Percentiles rank a stretch among this genome's conserved stretches.
Evolutionary conservation across 2,329 filamentous ascomycete genomes (phyloP).

Genomic region (Epichloe coenophiala): DNA sequence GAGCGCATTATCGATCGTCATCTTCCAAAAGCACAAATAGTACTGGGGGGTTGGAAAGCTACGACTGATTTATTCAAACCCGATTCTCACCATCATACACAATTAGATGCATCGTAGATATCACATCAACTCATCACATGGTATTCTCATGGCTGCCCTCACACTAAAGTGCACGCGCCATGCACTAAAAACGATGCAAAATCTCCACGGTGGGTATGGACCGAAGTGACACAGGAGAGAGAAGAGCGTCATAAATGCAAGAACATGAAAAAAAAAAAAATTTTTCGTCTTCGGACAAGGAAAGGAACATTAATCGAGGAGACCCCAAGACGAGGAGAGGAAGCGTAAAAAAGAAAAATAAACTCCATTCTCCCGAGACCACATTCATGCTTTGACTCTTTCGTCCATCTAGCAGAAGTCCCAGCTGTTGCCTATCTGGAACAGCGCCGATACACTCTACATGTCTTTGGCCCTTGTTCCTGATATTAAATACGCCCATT

Average conservation of each 20-base stretch:
- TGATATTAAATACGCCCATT: not conserved
- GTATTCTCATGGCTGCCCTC: too few species aligned
- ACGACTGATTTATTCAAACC: too few species aligned
- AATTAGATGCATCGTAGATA: too few species aligned
- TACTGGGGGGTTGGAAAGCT: too few species aligned
- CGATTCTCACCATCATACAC: too few species aligned
- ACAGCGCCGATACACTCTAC: not conserved
- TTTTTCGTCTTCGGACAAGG: not conserved
- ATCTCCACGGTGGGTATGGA: not conserved
- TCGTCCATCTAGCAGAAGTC: not conserved
- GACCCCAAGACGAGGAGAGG: not conserved
- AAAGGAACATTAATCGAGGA: not conserved
- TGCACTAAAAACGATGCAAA: too few species aligned
- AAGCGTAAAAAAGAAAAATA: not conserved
- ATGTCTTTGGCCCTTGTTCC: not conserved
- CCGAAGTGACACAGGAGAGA: not conserved
- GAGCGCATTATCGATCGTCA: too few species aligned
- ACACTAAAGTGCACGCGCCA: too few species aligned
- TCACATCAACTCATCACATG: too few species aligned
- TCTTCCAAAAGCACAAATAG: too few species aligned
- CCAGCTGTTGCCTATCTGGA: not conserved
- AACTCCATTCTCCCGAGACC: conserved; percentile 1
- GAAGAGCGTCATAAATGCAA: not conserved
- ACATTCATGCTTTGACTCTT: not conserved
- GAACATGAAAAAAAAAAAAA: not conserved